These are phyloP conservation scores for Backusella luteola DNA, from an alignment of 192 early-diverging fungal genomes.

Conservation along the genomic window DNA sequence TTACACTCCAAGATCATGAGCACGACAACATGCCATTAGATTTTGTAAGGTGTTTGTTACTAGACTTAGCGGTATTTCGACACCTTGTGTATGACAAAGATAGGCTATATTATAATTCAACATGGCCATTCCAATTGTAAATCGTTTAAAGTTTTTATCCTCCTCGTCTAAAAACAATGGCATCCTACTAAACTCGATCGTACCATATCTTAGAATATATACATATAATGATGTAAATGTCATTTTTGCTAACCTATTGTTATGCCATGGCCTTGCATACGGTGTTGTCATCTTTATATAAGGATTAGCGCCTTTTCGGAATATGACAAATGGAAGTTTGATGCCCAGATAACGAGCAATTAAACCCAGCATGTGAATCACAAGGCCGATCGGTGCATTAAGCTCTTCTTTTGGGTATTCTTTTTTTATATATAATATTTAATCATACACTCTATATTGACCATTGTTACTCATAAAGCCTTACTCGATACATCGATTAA, in stretches of 20 bases:
- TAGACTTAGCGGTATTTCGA: constrained; percentile 43
- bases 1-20: constrained; percentile 50
- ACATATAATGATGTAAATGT: no score
- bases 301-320: constrained; percentile 17
- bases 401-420: constrained; percentile 45
- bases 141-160: constrained; percentile 40
- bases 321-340: constrained; percentile 47
- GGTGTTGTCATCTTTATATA: constrained; percentile 3
- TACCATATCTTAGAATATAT: no score
- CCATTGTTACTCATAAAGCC: background rate
- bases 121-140: constrained; percentile 48
- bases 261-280: background rate
- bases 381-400: constrained; percentile 53
- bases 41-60: constrained; percentile 51
- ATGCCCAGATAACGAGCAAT: constrained; percentile 55
- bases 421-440: background rate
- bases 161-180: constrained; percentile 42
- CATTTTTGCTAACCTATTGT: background rate
- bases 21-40: constrained; percentile 44
- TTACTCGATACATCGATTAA: constrained; percentile 33
- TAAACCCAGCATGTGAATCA: constrained; percentile 50
- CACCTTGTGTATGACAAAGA: constrained; percentile 55
- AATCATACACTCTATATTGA: background rate
- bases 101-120: constrained; percentile 60
- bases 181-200: constrained; percentile 25